Conservation (phyloP, 2,329 filamentous ascomycete genomes). For the Stachybotrys chartarum region DNA sequence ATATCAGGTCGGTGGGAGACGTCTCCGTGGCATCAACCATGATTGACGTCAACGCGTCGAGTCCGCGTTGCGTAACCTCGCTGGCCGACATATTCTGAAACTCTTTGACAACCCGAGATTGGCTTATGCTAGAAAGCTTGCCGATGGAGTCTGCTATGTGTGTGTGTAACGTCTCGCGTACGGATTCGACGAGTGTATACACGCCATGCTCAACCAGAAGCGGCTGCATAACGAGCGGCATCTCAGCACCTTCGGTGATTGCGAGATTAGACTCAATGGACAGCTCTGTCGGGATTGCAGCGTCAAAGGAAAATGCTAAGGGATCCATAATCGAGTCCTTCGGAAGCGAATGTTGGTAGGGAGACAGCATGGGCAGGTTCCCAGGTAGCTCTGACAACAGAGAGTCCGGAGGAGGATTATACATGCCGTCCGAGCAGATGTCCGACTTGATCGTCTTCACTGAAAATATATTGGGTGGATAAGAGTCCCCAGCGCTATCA, state of each 20-base stretch:
- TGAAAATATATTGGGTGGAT: slow-evolving; percentile 16
- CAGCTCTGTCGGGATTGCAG: slow-evolving; percentile 23
- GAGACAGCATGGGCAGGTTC: slow-evolving; percentile 28
- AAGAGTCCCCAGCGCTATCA: slow-evolving; percentile 22
- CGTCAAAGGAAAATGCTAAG: slow-evolving; percentile 26
- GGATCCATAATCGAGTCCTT: slow-evolving; percentile 23
- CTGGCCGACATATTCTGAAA: slow-evolving; percentile 31
- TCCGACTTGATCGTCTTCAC: not conserved
- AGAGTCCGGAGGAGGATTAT: slow-evolving; percentile 19
- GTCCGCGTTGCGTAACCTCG: slow-evolving; percentile 32
- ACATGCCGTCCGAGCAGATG: slow-evolving; percentile 2
- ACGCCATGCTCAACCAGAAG: slow-evolving; percentile 11
- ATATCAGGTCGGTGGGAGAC: slow-evolving; percentile 37
- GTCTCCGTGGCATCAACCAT: slow-evolving; percentile 28
- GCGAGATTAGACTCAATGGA: slow-evolving; percentile 29
- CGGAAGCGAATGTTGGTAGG: slow-evolving; percentile 16
- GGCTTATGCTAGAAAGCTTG: slow-evolving; percentile 31
- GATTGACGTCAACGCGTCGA: slow-evolving; percentile 31
- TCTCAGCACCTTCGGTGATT: slow-evolving; percentile 21
- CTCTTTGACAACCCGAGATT: slow-evolving; percentile 34
- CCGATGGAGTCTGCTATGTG: slow-evolving; percentile 36
- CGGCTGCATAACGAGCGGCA: slow-evolving; percentile 8
- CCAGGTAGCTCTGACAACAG: slow-evolving; percentile 35
- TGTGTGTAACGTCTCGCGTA: slow-evolving; percentile 37
- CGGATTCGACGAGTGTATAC: slow-evolving; percentile 30